These are phyloP conservation scores for Tricholomella constricta DNA, from an alignment of 768 basidiomycete genomes.

Conservation along the genomic window DNA sequence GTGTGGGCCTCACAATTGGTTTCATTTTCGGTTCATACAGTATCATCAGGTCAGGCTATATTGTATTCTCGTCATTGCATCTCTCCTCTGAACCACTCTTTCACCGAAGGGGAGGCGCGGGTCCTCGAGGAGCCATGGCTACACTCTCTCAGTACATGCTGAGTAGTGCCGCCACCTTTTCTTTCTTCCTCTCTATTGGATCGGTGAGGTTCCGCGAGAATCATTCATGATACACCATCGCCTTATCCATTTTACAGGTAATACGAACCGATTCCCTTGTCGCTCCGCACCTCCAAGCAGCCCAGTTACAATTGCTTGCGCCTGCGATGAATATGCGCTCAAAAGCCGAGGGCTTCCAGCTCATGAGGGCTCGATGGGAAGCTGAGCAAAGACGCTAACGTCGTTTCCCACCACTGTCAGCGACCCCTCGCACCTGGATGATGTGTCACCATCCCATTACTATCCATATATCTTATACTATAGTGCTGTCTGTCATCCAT, in stretches of 20 bases:
- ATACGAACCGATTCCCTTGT: conserved; percentile 79
- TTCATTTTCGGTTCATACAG: conserved; percentile 96
- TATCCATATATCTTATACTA: conserved; percentile 3
- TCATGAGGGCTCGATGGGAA: conserved; percentile 78
- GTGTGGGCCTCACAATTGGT: conserved; percentile 94
- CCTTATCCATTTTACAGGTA: conserved; percentile 52
- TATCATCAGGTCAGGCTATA: conserved; percentile 71
- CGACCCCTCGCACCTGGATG: no score
- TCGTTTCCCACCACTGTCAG: conserved; percentile 11
- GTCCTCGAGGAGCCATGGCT: conserved; percentile 85
- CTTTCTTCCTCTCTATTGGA: conserved; percentile 94
- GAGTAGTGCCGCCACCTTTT: conserved; percentile 95
- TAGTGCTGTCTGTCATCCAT: conserved; percentile 1
- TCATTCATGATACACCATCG: conserved; percentile 1
- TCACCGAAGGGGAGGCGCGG: conserved; percentile 74
- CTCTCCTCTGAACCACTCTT: conserved; percentile 3
- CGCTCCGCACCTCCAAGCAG: conserved; percentile 63
- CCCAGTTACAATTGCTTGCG: conserved; percentile 56
- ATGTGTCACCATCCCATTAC: not conserved
- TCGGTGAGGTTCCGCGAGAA: conserved; percentile 54
- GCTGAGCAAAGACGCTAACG: conserved; percentile 50
- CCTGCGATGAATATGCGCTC: conserved; percentile 57
- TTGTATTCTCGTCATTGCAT: not conserved
- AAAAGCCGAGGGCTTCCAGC: conserved; percentile 64
- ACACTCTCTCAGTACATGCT: conserved; percentile 99